These are phyloP conservation scores for Trichoderma sp. DNA, from an alignment of 2,329 filamentous ascomycete species.

Conservation along the genomic window DNA sequence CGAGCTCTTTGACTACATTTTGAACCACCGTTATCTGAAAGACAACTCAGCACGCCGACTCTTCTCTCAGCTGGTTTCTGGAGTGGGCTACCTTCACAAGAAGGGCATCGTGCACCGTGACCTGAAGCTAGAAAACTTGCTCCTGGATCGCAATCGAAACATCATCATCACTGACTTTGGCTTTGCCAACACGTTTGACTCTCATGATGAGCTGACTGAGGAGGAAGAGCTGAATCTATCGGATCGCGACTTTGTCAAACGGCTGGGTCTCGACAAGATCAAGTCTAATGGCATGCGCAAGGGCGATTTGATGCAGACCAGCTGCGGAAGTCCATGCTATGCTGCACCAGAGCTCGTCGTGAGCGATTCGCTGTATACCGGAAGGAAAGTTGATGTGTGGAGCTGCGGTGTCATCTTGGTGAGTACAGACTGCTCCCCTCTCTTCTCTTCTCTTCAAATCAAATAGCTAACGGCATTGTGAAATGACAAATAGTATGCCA, in stretches of 20 bases:
- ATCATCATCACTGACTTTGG: conserved; percentile 99
- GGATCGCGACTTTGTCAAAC: conserved; percentile 87
- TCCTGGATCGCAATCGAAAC: conserved; percentile 94
- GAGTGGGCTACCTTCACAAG: conserved; percentile 96
- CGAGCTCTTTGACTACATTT: conserved; percentile 96
- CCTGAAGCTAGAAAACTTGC: conserved; percentile 91
- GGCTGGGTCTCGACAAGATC: conserved; percentile 79
- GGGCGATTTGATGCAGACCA: conserved; percentile 98
- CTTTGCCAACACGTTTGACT: conserved; percentile 96
- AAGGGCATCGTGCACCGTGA: conserved; percentile 98
- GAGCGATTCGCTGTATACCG: conserved; percentile 95
- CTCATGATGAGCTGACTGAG: conserved; percentile 82
- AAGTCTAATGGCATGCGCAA: conserved; percentile 75
- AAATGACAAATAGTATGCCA: conserved; percentile 75
- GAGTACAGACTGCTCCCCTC: conserved; percentile 47
- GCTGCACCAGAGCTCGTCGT: conserved; percentile 96
- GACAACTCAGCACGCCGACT: conserved; percentile 87
- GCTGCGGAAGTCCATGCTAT: conserved; percentile 97
- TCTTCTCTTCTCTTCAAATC: background rate
- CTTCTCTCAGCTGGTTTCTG: conserved; percentile 94
- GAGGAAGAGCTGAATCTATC: conserved; percentile 87
- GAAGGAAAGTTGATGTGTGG: conserved; percentile 98
- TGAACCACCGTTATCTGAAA: conserved; percentile 95
- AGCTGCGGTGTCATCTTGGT: conserved; percentile 98
- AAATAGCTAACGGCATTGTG: background rate